phyloP scores from a whole-genome alignment of 2,329 filamentous ascomycete species.

The Aspergillus viridinutans region DNA sequence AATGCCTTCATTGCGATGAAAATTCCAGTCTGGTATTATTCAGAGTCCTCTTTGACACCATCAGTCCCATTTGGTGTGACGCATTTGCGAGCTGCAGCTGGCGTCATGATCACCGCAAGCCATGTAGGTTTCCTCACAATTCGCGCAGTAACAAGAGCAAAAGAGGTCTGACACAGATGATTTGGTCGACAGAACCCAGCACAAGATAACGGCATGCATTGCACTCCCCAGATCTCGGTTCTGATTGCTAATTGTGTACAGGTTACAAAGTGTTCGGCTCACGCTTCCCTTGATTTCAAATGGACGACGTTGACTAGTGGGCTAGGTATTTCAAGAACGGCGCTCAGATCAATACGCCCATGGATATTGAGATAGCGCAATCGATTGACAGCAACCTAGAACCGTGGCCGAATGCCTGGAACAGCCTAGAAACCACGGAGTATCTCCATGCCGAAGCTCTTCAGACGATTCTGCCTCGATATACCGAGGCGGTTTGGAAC shows the following conservation, averaged over 20 bases:
- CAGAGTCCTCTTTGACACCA: constrained; percentile 55
- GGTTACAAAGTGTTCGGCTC: constrained; percentile 56
- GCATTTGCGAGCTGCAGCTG: constrained; percentile 52
- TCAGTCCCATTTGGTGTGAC: constrained; percentile 59
- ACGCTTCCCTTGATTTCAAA: not conserved
- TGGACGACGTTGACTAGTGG: constrained; percentile 17
- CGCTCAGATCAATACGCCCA: constrained; percentile 62
- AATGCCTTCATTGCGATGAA: constrained; percentile 56
- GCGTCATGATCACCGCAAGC: constrained; percentile 64
- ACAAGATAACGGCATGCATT: constrained; percentile 51
- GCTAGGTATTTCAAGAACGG: constrained; percentile 58
- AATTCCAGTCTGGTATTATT: constrained; percentile 58
- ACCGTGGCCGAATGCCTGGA: constrained; percentile 44
- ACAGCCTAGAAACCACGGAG: constrained; percentile 44
- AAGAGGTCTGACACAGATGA: not conserved
- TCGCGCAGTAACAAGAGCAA: not conserved
- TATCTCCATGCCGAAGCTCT: constrained; percentile 26
- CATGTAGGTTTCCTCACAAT: constrained; percentile 39
- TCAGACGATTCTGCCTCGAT: constrained; percentile 24
- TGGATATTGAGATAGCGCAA: constrained; percentile 55
- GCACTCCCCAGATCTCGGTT: not conserved
- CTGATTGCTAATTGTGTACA: constrained; percentile 17
- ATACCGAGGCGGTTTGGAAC: constrained; percentile 26
- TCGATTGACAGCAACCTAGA: constrained; percentile 54
- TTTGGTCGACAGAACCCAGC: constrained; percentile 49